Base-by-base conservation (phyloP, 805 yeast genomes). In the Pichia ethanolica region DNA sequence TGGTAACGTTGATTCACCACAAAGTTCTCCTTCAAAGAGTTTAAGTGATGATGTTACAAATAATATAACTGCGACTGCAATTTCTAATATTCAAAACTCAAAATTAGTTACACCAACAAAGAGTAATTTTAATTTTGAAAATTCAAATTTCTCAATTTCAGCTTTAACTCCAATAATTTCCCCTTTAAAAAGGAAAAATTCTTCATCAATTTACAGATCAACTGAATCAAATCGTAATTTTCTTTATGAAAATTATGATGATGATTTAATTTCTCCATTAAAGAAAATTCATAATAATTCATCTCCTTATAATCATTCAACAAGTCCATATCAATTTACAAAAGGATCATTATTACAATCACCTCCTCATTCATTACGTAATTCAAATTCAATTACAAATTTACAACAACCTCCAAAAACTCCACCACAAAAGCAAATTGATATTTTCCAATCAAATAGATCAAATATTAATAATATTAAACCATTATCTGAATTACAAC, bases 321-420 rank as follows among this genome's bases (percentile, higher is more conserved):
- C 53, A 7, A 55, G 59, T 40, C 61, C 64, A 11, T 51, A 50
- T 37, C 57, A 58, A 5, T 56, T 42, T 48, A 54, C 44, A 25
- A 51, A 37, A 32, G 45, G 48, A 32, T 28, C 54, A 11, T 28
- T 45, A 27, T 46, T 47, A 26, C 59, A 51, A 50, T 52, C 56
- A 30, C 59, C 56, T 34, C 57, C 36, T 12, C 8, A 50, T 27
- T 51, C 56, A 11, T 42, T 53, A 35, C 44, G 53, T 36, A 51
- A 45, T 28, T 51, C 46, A n/a, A 53, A 43, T 6, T 26, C 38
- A 14, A 33, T 33, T 26, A 13, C 38, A 45, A 10, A 34, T 40
- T 41, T 48, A n/a, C 61, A 60, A 39, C 59, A 60, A 39, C 59
- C 61, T 5, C 67, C 68, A 30, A 59, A 53, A 33, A 60, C 68